Evolutionary conservation across 2,329 filamentous ascomycete genomes (phyloP), one percentile per base, ranked within the genome.

Genomic region (Aspergillus puulaauensis): DNA sequence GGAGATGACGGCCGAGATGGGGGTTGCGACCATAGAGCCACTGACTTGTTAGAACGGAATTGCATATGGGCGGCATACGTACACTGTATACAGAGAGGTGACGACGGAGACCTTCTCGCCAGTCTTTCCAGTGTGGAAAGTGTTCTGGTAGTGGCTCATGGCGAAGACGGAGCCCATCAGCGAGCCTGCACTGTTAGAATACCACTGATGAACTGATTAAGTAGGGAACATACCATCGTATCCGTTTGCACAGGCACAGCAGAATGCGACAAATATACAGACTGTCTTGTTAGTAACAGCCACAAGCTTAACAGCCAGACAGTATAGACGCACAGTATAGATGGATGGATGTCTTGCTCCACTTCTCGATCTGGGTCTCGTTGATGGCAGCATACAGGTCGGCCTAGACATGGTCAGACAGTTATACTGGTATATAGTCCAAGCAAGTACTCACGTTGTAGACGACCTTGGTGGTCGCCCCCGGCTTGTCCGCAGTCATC

Each of bases 21-120:
- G 70, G 6, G 69, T 69, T 23, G 67, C 65, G 43, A 69, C 61
- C 37, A 72, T 72, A 1, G 69, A 75, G 57, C 80, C 80, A 57
- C 79, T 81, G 24, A 2, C 8, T 12, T 19, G 46, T 45, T 17
- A 50, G 11, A 5, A 14, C 9, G 17, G 11, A 4, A 14, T 8
- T 40, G n/a, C 9, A 35, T 5, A 35, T 35, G 33, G 8, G 35
- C 6, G 15, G 17, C 33, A 37, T 21, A 72, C 78, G 61, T 68
- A 80, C 78, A 82, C 77, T 4, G 77, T 78, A 64, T 82, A 82
- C 23, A 82, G 73, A 5, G 79, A 81, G 56, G 63, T 70, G 17
- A 72, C 66, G 21, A 81, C 57, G 4, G 79, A 75, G 48, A 80
- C 77, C 49, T 71, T 68, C 21, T 68, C 60, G 14, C 75, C 79